phyloP scores from a whole-genome alignment of 805 yeast genomes.

The Starmerella sirachaensis region DNA sequence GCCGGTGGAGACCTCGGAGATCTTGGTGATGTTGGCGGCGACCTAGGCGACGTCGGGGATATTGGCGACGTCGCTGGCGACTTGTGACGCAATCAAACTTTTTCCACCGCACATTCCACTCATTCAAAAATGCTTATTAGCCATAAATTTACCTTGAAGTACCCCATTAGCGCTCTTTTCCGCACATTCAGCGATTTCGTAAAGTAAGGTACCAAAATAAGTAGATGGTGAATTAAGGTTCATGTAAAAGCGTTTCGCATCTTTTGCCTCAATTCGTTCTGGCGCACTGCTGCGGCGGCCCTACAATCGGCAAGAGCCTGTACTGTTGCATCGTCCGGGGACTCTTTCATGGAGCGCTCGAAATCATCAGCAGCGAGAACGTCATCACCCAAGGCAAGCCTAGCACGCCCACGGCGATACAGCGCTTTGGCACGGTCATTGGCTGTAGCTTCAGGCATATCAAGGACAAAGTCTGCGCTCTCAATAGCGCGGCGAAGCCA shows the following conservation, averaged over 20 bases:
- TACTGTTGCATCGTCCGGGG: conserved; percentile 12
- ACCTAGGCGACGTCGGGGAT: too few relatives aligned
- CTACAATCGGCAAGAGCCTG: conserved; percentile 13
- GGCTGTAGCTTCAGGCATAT: conserved; percentile 34
- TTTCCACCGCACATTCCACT: too few relatives aligned
- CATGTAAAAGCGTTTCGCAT: conserved; percentile 5
- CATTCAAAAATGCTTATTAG: too few relatives aligned
- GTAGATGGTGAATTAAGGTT: too few relatives aligned
- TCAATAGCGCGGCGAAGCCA: conserved; percentile 42
- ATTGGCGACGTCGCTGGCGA: too few relatives aligned
- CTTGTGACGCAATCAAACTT: too few relatives aligned
- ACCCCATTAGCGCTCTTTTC: too few relatives aligned
- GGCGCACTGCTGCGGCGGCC: neutral
- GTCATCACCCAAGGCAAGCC: conserved; percentile 49
- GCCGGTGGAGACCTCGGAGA: too few relatives aligned
- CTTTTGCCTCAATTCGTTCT: neutral
- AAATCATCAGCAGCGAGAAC: conserved; percentile 56
- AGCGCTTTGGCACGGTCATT: conserved; percentile 69
- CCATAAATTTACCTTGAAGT: too few relatives aligned
- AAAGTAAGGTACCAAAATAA: too few relatives aligned
- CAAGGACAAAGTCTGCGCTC: conserved; percentile 56
- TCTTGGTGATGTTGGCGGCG: too few relatives aligned
- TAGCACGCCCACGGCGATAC: conserved; percentile 72
- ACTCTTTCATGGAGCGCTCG: conserved; percentile 39
- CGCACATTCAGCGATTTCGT: too few relatives aligned